phyloP scores from a whole-genome alignment of 2,329 filamentous ascomycete genomes.

The Penicillium hesseltinei region DNA sequence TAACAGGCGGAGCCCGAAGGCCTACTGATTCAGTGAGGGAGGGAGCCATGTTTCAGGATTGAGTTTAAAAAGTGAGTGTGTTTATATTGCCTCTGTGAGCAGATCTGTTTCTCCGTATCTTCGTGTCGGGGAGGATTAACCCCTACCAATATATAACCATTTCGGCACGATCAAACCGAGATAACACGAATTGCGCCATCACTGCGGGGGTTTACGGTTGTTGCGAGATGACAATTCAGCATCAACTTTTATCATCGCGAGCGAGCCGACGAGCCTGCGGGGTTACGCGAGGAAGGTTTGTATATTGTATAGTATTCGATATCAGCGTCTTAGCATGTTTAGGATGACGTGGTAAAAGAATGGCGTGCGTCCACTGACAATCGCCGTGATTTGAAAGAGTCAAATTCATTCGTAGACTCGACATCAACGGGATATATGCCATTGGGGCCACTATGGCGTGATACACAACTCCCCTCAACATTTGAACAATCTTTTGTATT shows the following conservation, averaged over 20 bases:
- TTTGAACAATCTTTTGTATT: too few species aligned
- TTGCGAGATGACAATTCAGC: background rate
- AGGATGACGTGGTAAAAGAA: constrained; percentile 9
- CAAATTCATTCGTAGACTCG: too few species aligned
- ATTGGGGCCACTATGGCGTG: background rate
- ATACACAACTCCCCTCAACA: background rate
- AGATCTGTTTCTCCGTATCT: background rate
- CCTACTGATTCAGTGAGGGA: constrained; percentile 32
- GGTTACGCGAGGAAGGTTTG: background rate
- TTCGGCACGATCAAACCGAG: constrained; percentile 7
- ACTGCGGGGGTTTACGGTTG: constrained; percentile 17
- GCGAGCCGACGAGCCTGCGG: constrained; percentile 2
- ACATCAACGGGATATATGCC: too few species aligned
- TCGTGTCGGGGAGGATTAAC: background rate
- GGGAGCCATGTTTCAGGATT: constrained; percentile 32
- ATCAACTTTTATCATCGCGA: background rate
- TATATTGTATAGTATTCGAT: too few species aligned
- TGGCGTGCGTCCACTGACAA: constrained; percentile 1
- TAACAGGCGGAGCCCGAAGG: constrained; percentile 27
- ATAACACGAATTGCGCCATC: constrained; percentile 13
- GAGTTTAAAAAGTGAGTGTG: background rate
- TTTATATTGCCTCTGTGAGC: background rate
- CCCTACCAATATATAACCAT: constrained; percentile 10
- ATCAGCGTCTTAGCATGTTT: background rate
- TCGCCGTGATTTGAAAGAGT: background rate